Evolutionary conservation across 2,329 filamentous ascomycete species (phyloP), one percentile per base, ranked within the genome.

Genomic region (Paecilomyces dactylethromorphus): DNA sequence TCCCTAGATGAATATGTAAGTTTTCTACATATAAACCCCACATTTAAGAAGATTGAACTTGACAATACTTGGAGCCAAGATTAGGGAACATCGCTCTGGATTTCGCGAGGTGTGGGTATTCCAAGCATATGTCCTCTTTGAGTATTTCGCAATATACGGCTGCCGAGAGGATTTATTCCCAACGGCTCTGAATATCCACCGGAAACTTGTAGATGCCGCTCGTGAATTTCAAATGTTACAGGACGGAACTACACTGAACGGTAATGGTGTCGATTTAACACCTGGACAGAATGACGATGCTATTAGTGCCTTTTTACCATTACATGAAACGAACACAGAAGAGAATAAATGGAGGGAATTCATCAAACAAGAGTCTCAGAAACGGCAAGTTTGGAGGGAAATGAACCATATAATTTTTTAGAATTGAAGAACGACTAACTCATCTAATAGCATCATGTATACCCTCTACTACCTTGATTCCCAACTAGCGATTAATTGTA

Each of bases 121-220:
- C 8, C 54, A 55, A 21, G 54, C 54, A 18, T 55, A 55, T 45
- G 35, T 55, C 15, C 54, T 55, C 4, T 45, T 55, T 55, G 54
- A 55, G 24, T 31, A 55, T 18, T 55, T 33, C 26, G 54, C 54
- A 2, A 55, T 55, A 29, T 49, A 55, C 31, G 45, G 26, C 8
- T 55, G 54, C 21, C 54, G 22, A 2, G 54, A 55, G 26, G 54
- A 31, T n/a, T 18, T 35, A 11, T 55, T 55, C 32, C 32, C 54
- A 2, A 55, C 32, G 54, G 54, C 54, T 10, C 31, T 55, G 3
- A 24, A 24, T 15, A 55, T 55, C 12, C 54, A 55, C 22, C 54
- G 54, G 3, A 55, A 18, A 24, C 3, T 55, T 24, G 31, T 55
- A 7, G 54, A 55, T 55, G 54, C 54, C 11, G 54, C 54, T 18